phyloP scores from a whole-genome alignment of 2,329 filamentous ascomycete species.

The Calcarisporium arbuscula region DNA sequence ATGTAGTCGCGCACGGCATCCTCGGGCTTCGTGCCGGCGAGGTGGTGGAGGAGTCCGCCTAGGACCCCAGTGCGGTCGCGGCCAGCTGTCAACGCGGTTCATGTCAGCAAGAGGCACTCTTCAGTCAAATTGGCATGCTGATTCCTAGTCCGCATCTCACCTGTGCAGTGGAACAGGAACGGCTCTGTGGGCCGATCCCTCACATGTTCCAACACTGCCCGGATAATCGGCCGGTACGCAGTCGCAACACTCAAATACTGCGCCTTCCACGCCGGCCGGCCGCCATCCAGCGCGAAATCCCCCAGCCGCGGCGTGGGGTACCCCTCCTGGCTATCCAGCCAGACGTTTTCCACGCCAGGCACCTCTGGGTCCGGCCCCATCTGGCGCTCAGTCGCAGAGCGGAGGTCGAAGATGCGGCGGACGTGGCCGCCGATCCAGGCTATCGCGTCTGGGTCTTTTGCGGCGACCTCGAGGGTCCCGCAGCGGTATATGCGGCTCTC shows the following conservation, averaged over 20 bases:
- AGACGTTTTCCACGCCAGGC: conserved; percentile 39
- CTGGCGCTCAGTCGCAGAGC: conserved; percentile 37
- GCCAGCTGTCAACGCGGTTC: conserved; percentile 32
- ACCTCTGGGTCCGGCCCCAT: conserved; percentile 36
- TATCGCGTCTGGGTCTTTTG: conserved; percentile 20
- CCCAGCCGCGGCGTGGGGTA: conserved; percentile 30
- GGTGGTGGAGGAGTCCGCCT: conserved; percentile 41
- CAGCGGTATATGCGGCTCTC: conserved; percentile 39
- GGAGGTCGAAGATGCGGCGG: conserved; percentile 44
- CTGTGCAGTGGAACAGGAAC: conserved; percentile 49
- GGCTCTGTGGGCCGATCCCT: conserved; percentile 37
- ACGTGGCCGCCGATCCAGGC: conserved; percentile 32
- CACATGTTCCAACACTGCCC: conserved; percentile 40
- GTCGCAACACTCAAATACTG: conserved; percentile 43
- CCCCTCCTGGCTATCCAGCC: conserved; percentile 27
- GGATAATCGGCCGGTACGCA: conserved; percentile 35
- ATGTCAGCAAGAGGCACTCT: not conserved
- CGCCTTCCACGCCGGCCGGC: conserved; percentile 34
- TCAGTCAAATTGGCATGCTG: no score
- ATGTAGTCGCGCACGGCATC: conserved; percentile 43
- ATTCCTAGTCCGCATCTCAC: conserved; percentile 28
- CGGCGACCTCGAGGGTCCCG: conserved; percentile 32
- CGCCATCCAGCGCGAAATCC: conserved; percentile 38
- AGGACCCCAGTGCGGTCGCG: conserved; percentile 49
- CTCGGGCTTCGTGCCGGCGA: conserved; percentile 40